Conservation (phyloP, 108 stramenopile species). For the Cyclotella distinguenda region DNA sequence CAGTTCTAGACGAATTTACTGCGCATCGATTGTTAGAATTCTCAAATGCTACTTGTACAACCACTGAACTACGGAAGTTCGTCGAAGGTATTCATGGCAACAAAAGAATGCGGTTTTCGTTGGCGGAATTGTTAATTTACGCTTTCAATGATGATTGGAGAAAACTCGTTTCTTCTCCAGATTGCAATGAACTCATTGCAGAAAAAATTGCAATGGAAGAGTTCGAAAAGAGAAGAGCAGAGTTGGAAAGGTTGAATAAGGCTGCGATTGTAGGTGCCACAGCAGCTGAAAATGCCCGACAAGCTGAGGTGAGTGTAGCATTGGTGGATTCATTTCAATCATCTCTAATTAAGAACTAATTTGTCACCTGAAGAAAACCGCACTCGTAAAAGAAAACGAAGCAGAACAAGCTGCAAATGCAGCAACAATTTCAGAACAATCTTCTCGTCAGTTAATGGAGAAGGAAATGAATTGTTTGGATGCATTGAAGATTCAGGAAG, state of each 20-base stretch:
- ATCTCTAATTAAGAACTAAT: no score
- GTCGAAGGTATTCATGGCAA: slow-evolving; percentile 4
- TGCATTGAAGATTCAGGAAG: slow-evolving; percentile 7
- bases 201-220: slow-evolving; percentile 8
- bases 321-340: no score
- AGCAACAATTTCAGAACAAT: not conserved
- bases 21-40: slow-evolving; percentile 15
- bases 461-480: not conserved
- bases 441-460: not conserved
- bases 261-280: slow-evolving; percentile 4
- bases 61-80: slow-evolving; percentile 9
- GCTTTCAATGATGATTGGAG: slow-evolving; percentile 10
- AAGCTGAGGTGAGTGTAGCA: slow-evolving; percentile 14
- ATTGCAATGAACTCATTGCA: slow-evolving; percentile 10
- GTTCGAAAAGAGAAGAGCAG: slow-evolving; percentile 1
- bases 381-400: slow-evolving; percentile 7
- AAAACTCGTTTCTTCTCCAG: slow-evolving; percentile 1
- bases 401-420: slow-evolving; percentile 2
- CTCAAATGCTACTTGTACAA: not conserved
- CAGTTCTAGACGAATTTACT: slow-evolving; percentile 16
- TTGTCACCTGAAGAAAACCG: not conserved
- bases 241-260: slow-evolving; percentile 4
- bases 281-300: slow-evolving; percentile 18
- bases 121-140: slow-evolving; percentile 17
- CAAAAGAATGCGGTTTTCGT: slow-evolving; percentile 7